Evolutionary conservation across 2,329 filamentous ascomycete species (phyloP), one percentile per base, ranked within the genome.

Genomic region (Cordyceps pruinosa): DNA sequence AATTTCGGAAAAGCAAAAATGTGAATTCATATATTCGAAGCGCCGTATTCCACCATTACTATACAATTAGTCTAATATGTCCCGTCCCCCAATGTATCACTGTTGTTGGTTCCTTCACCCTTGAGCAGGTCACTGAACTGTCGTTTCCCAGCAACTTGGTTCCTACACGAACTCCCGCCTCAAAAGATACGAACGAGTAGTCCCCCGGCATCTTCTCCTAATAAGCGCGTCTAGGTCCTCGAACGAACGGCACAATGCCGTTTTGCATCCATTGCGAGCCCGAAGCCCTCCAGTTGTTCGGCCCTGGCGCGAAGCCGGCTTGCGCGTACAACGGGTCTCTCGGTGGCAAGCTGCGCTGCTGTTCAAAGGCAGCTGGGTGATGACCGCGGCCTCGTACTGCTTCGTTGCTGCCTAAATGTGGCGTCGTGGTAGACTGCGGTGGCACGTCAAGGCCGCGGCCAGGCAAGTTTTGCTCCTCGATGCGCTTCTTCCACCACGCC

Each of bases 401-500:
- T 9, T 30, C 52, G 8, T 7, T 30, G 17, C 23, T 37, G 32
- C 41, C 49, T 17, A 23, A 42, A 10, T 37, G 42, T 47, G 52
- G 25, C 25, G 52, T 37, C n/a, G 51, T 30, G 8, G 52, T 7
- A 21, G 42, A 8, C 12, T 23, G 45, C 26, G 45, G 17, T 23
- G 32, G 26, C 4, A 28, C 3, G 9, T 21, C 28, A 6, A 25
- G 35, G 37, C 34, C 30, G 26, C 46, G 45, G 21, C 54, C 46
- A 1, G 23, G 7, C 13, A 42, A 25, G 13, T 52, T 52, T 41
- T 57, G 68, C 60, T 81, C 77, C n/a, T 70, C 71, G 63, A 80
- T 77, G 32, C 75, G 71, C 66, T 79, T 80, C 68, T 76, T 81
- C 76, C 77, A 86, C 83, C 83, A 86, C 17, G 70, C 66, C 0